These are phyloP conservation scores for Lipomyces sp. DNA, from an alignment of 805 yeast species.

Conservation along the genomic window DNA sequence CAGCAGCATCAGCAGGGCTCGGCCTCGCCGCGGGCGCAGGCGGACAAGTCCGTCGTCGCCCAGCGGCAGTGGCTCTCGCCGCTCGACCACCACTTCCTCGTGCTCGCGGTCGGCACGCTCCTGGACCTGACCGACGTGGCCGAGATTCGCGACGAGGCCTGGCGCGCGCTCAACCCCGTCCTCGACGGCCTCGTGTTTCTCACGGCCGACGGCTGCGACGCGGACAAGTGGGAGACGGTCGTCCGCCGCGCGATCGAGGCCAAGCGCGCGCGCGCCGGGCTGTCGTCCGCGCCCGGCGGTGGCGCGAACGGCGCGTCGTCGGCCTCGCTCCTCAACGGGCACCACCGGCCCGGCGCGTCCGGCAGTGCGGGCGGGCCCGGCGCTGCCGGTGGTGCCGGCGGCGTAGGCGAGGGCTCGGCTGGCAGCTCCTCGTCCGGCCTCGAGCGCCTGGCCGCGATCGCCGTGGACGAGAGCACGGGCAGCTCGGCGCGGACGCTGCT, in stretches of 20 bases:
- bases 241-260: slow-evolving; percentile 5
- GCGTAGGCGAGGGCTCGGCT: background rate
- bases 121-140: slow-evolving; percentile 24
- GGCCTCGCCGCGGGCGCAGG: background rate
- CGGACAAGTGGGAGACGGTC: slow-evolving; percentile 8
- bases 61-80: background rate
- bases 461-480: slow-evolving; percentile 19
- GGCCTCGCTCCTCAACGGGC: background rate
- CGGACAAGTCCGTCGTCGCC: background rate
- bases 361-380: background rate
- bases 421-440: slow-evolving; percentile 13
- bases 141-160: slow-evolving; percentile 28
- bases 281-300: background rate
- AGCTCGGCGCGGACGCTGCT: background rate
- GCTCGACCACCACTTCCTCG: slow-evolving; percentile 29
- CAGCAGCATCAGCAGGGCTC: background rate
- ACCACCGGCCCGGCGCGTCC: too few species aligned
- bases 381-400: background rate
- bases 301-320: background rate
- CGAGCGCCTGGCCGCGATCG: slow-evolving; percentile 27
- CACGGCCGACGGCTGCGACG: background rate
- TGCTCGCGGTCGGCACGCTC: slow-evolving; percentile 27
- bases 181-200: background rate
- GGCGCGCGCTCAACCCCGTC: slow-evolving; percentile 14
- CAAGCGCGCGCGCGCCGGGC: background rate